Evolutionary conservation across 371 early-diverging fungal species (phyloP), one percentile per base, ranked within the genome.

Genomic region (Basidiobolus meristosporus): DNA sequence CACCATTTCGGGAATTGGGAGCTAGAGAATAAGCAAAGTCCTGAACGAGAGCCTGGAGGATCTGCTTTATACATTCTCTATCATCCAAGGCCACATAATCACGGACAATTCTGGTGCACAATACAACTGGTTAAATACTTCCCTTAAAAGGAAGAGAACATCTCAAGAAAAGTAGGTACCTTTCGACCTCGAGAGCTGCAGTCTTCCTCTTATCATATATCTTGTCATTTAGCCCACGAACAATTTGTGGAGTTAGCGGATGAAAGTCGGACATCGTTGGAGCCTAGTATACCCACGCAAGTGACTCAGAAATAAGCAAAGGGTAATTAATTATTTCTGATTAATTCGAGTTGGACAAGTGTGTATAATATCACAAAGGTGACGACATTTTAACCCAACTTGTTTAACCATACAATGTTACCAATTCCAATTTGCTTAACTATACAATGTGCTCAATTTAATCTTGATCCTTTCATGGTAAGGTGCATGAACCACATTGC

Each of bases 161-260:
- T 3, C 2, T n/a, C 12, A n/a, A 46, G n/a, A 38, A n/a, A 17
- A n/a, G 17, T 21, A 32, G 41, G 14, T 58, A 77, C 81, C 65
- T 71, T 59, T 91, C 90, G 21, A 91, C 68, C 38, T 91, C 88
- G 19, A 85, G 55, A 9, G 90, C 90, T 1, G 90, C 87, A 5
- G 65, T 59, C 51, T 90, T 89, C 44, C 90, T 64, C 57, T 77
- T 82, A 45, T 90, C 92, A 54, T 92, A 92, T 20, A 82, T 57
- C 47, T 78, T 82, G 57, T 91, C 91, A 6, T 68, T 59, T 22
- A 91, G 63, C 2, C 77, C 80, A 42, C 77, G 52, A 31, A 59
- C 42, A 30, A 58, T 48, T 33, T 54, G 54, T 10, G 57, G 45
- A 39, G 44, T 53, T 20, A 61, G 50, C 12, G 52, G 48, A 39